Evolutionary conservation across 805 yeast species (phyloP).

Genomic region (Hanseniaspora thailandica): DNA sequence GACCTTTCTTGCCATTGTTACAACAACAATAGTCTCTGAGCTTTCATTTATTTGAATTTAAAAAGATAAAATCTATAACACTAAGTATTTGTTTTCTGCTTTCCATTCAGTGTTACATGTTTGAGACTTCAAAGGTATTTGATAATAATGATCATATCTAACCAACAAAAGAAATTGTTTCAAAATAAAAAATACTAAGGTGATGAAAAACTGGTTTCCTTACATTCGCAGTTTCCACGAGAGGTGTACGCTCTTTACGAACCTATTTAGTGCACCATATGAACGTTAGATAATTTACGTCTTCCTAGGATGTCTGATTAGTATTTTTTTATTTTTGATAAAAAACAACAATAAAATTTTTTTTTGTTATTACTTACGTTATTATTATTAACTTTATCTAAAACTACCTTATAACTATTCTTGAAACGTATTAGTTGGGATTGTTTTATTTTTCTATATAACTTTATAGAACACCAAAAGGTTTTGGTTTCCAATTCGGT

Average conservation of each 20-base stretch:
- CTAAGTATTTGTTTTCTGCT: not conserved
- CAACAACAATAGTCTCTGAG: constrained; percentile 15
- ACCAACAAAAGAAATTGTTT: not conserved
- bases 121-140: not conserved
- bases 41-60: not conserved
- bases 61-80: not conserved
- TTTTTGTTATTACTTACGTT: not conserved
- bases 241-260: constrained; percentile 59
- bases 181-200: constrained; percentile 22
- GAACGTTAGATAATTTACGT: constrained; percentile 59
- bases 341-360: not conserved
- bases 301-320: constrained; percentile 91
- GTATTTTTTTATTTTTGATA: constrained; percentile 13
- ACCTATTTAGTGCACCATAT: constrained; percentile 68
- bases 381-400: not conserved
- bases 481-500: constrained; percentile 40
- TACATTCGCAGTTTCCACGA: constrained; percentile 97
- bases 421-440: no score
- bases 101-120: not conserved
- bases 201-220: constrained; percentile 60
- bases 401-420: no score
- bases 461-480: constrained; percentile 38
- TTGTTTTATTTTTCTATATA: not conserved
- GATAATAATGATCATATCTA: constrained; percentile 4
- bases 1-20: constrained; percentile 81